Evolutionary conservation across 495 filamentous ascomycete species (phyloP).

Genomic region (Beverwykella pulmonaria): DNA sequence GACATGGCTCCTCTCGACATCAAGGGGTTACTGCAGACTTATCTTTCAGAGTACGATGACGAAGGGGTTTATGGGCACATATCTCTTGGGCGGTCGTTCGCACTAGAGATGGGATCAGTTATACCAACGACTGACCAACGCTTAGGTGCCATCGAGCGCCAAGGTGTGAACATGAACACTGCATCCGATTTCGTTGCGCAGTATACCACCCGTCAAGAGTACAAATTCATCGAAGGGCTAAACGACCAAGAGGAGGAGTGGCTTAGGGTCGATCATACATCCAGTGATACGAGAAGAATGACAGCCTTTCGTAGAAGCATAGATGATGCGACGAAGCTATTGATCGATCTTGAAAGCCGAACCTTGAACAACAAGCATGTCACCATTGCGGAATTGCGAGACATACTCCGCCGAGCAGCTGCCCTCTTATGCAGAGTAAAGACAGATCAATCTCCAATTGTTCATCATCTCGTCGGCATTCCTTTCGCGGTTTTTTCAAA

Average conservation of each 20-base stretch:
- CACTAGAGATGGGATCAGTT: conserved; percentile 83
- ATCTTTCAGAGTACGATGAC: conserved; percentile 90
- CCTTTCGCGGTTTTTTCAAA: conserved; percentile 92
- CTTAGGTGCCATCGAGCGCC: conserved; percentile 71
- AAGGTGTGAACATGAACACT: conserved; percentile 75
- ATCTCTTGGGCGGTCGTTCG: conserved; percentile 92
- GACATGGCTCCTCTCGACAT: conserved; percentile 90
- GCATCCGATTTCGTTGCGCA: conserved; percentile 95
- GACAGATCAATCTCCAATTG: conserved; percentile 71
- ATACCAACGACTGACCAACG: conserved; percentile 89
- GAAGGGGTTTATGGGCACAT: conserved; percentile 85
- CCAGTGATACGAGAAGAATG: not conserved
- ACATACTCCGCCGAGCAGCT: conserved; percentile 79
- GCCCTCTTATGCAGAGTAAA: conserved; percentile 77
- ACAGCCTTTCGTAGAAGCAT: conserved; percentile 47
- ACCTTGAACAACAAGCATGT: conserved; percentile 65
- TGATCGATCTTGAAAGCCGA: conserved; percentile 69
- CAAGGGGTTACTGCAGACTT: conserved; percentile 87
- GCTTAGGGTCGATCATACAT: conserved; percentile 54
- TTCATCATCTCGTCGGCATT: conserved; percentile 83
- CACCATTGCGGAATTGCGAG: conserved; percentile 73
- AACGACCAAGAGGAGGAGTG: conserved; percentile 66
- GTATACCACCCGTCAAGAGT: conserved; percentile 95
- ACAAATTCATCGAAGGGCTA: conserved; percentile 74
- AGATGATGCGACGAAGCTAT: conserved; percentile 57